Conservation (phyloP, 139 green algal genomes). For the Volvox reticuliferus region DNA sequence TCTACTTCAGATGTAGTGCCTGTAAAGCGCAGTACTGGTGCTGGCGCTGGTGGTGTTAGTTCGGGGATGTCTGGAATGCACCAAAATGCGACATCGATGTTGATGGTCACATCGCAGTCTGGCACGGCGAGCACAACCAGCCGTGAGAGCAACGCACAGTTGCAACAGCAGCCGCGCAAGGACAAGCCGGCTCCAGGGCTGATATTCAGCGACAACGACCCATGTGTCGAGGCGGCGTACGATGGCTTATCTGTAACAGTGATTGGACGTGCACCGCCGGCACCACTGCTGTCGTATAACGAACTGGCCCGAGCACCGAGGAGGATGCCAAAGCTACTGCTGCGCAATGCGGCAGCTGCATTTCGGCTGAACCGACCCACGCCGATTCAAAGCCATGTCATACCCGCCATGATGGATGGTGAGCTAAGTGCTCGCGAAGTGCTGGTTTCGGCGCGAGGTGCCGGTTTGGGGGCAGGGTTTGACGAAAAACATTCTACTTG, state of each 20-base stretch:
- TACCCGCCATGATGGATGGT: constrained; percentile 47
- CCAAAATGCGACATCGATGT: no score
- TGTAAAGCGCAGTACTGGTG: background rate
- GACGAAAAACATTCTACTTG: no score
- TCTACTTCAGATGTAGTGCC: no score
- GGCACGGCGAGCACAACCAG: no score
- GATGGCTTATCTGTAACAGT: background rate
- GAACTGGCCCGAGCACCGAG: background rate
- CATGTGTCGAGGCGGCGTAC: background rate
- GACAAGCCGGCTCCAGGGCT: background rate
- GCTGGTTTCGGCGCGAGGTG: no score
- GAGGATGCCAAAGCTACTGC: constrained; percentile 2
- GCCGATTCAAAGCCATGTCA: constrained; percentile 46
- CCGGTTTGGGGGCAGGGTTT: no score
- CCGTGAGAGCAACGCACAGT: background rate
- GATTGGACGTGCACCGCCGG: constrained; percentile 7
- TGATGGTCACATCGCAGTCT: background rate
- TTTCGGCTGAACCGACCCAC: constrained; percentile 38
- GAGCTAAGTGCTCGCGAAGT: background rate
- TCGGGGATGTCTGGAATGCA: background rate
- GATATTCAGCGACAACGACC: constrained; percentile 22
- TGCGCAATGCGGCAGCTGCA: constrained; percentile 22
- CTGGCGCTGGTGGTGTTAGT: background rate
- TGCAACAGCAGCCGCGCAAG: background rate
- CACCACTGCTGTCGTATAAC: constrained; percentile 28